A percentile compares a stretch with the other conserved stretches of the same genome.
phyloP scores from a whole-genome alignment of 2,329 filamentous ascomycete species.

The Fusarium metavorans region DNA sequence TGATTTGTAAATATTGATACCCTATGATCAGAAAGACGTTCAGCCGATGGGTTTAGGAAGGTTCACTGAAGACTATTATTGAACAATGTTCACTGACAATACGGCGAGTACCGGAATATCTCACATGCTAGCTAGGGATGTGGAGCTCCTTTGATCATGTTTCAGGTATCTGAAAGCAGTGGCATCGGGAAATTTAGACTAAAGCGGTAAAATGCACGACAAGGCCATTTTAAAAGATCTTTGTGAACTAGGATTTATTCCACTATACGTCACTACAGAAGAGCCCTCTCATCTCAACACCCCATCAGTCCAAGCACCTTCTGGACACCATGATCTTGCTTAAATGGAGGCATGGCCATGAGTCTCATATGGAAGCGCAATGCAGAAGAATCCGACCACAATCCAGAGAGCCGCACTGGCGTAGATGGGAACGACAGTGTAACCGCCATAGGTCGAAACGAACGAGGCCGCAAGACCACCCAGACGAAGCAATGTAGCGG shows the following conservation, averaged over 20 bases:
- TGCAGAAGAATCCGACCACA: conserved; percentile 53
- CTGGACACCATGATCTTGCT: not conserved
- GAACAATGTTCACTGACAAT: not conserved
- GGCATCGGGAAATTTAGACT: not conserved
- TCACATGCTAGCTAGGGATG: not conserved
- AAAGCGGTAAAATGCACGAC: not conserved
- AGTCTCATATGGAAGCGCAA: conserved; percentile 59
- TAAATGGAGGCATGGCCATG: conserved; percentile 52
- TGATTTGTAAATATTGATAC: not conserved
- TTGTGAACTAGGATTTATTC: not conserved
- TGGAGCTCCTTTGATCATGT: not conserved
- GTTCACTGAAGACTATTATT: not conserved
- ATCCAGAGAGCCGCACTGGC: conserved; percentile 59
- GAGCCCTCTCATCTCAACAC: not conserved
- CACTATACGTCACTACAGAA: not conserved
- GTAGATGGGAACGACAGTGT: conserved; percentile 58
- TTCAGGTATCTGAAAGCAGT: not conserved
- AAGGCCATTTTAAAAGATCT: not conserved
- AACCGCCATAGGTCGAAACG: conserved; percentile 57
- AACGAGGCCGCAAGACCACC: conserved; percentile 56
- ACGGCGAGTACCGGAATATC: not conserved
- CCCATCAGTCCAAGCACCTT: not conserved
- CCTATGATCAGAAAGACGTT: no score
- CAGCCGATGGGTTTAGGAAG: no score
- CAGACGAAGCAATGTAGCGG: conserved; percentile 53